phyloP scores from a whole-genome alignment of 768 basidiomycete genomes.

The Daedalea quercina region DNA sequence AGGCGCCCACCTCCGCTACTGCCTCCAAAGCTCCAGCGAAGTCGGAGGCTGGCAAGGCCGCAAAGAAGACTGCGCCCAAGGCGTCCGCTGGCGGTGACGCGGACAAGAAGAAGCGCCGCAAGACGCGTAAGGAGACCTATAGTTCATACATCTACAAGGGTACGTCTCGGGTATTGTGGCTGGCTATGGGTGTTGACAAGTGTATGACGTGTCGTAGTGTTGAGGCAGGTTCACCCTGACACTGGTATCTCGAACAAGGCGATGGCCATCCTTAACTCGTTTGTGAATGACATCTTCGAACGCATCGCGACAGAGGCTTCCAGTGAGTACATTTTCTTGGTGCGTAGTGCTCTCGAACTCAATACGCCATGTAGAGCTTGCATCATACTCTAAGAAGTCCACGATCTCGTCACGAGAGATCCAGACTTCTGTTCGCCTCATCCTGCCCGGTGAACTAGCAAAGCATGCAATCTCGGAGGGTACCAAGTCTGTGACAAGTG shows the following conservation, averaged over 20 bases:
- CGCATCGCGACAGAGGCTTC: conserved; percentile 71
- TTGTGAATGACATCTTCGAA: conserved; percentile 83
- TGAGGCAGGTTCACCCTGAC: conserved; percentile 91
- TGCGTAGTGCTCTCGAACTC: neutral
- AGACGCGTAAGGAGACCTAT: conserved; percentile 78
- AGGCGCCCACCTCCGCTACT: conserved; percentile 42
- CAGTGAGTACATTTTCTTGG: conserved; percentile 35
- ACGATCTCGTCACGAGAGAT: conserved; percentile 91
- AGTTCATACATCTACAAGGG: conserved; percentile 84
- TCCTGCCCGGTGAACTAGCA: conserved; percentile 79
- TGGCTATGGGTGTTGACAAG: neutral
- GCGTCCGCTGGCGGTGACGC: conserved; percentile 47
- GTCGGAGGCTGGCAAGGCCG: conserved; percentile 35
- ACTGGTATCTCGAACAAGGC: conserved; percentile 92
- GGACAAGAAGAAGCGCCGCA: conserved; percentile 73
- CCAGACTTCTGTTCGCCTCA: conserved; percentile 77
- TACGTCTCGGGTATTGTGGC: conserved; percentile 19
- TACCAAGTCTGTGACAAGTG: conserved; percentile 66
- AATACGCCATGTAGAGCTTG: conserved; percentile 46
- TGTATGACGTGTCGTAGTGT: conserved; percentile 35
- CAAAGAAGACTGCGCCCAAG: conserved; percentile 56
- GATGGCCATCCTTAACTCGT: conserved; percentile 79
- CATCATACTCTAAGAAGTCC: conserved; percentile 83
- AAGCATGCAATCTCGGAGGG: conserved; percentile 90
- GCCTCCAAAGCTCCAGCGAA: conserved; percentile 33